Conservation (phyloP, 257 asterid genomes). For the Solanum arcanum region DNA sequence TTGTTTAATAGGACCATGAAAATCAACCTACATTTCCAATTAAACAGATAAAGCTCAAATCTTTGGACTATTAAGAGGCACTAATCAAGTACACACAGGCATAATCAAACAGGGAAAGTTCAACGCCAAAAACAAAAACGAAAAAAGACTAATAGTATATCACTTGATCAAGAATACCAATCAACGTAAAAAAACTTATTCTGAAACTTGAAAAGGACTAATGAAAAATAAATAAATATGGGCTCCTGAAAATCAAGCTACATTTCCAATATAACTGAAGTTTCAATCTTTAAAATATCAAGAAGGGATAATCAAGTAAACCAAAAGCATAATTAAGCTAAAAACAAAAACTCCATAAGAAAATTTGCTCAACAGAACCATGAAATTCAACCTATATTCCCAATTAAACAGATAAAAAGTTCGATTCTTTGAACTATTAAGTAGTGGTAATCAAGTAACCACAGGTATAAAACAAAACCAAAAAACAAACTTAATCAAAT, state of each 20-base stretch:
- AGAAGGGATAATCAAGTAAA: not conserved
- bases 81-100: not conserved
- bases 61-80: not conserved
- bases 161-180: not conserved
- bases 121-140: not conserved
- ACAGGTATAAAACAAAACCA: not conserved
- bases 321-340: not conserved
- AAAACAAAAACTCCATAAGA: not conserved
- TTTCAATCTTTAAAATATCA: not conserved
- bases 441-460: not conserved
- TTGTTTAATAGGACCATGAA: not conserved
- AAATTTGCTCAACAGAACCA: not conserved
- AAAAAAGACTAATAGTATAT: not conserved
- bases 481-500: not conserved
- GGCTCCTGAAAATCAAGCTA: not conserved
- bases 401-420: not conserved
- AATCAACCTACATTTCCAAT: not conserved
- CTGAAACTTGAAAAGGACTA: not conserved
- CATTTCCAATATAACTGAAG: not conserved
- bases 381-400: not conserved
- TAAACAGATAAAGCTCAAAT: not conserved
- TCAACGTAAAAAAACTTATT: not conserved
- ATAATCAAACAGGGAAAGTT: not conserved
- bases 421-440: not conserved
- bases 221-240: not conserved